These are phyloP conservation scores for Aspergillus clavatus DNA, from an alignment of 2,329 filamentous ascomycete species.

Conservation along the genomic window DNA sequence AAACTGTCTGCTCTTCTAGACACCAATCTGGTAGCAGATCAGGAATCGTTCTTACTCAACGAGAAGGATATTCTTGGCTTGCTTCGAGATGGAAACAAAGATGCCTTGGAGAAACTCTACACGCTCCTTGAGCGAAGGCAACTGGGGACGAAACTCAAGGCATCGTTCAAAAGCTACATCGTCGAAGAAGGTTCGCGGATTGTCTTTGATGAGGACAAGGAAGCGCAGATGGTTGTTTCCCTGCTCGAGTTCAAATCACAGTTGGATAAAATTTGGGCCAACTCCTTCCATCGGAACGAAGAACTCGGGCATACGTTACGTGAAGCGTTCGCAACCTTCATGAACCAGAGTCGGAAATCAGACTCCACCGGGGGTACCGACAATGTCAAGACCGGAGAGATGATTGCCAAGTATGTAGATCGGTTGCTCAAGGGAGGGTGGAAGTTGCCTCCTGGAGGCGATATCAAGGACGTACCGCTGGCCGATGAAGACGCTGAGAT, in stretches of 20 bases:
- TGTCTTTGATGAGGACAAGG: conserved; percentile 71
- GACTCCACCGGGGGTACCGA: conserved; percentile 70
- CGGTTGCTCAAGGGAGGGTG: conserved; percentile 79
- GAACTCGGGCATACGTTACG: conserved; percentile 71
- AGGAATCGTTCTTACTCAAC: conserved; percentile 63
- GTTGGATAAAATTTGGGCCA: conserved; percentile 69
- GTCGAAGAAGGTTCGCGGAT: conserved; percentile 68
- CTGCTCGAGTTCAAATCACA: conserved; percentile 75
- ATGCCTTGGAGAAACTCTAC: conserved; percentile 72
- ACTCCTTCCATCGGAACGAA: conserved; percentile 73
- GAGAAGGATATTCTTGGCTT: conserved; percentile 65
- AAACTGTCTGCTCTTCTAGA: conserved; percentile 71
- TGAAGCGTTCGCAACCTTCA: conserved; percentile 82
- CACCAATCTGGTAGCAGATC: conserved; percentile 63
- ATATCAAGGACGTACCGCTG: conserved; percentile 48
- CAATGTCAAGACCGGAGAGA: conserved; percentile 92
- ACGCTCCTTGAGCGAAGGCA: conserved; percentile 66
- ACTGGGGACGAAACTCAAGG: conserved; percentile 64
- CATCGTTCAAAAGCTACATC: conserved; percentile 76
- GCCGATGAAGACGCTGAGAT: conserved; percentile 89
- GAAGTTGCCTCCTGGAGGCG: conserved; percentile 60
- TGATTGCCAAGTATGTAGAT: conserved; percentile 98
- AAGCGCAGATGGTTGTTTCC: conserved; percentile 79
- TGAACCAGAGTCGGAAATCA: conserved; percentile 78
- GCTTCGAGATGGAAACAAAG: conserved; percentile 63